phyloP scores from a whole-genome alignment of 2,329 filamentous ascomycete species.

The Samsoniella hepiali region DNA sequence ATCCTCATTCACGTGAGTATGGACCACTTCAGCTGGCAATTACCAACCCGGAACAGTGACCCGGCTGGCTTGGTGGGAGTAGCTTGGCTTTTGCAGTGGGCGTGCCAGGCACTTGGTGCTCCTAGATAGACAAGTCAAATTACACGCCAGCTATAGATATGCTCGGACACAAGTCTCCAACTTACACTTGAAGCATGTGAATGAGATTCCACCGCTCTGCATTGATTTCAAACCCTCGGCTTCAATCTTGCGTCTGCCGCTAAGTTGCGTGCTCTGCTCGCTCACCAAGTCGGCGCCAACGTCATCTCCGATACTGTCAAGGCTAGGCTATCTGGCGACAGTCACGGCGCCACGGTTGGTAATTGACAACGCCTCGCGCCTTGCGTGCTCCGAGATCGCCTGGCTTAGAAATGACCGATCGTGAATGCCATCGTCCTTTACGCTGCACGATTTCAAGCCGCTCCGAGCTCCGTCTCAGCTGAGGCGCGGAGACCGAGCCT shows the following conservation, averaged over 20 bases:
- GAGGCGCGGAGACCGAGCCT: neutral
- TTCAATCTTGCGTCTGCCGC: neutral
- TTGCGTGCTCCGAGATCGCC: slow-evolving; percentile 8
- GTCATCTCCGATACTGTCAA: slow-evolving; percentile 1
- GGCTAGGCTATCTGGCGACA: neutral
- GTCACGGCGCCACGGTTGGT: slow-evolving; percentile 4
- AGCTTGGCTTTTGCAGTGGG: neutral
- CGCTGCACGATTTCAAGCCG: neutral
- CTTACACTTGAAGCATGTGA: neutral
- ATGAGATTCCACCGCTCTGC: neutral
- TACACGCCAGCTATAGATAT: neutral
- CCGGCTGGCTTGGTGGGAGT: neutral
- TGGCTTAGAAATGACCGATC: slow-evolving; percentile 9
- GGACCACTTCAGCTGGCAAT: neutral
- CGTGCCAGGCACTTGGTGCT: neutral
- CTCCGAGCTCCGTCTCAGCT: slow-evolving; percentile 6
- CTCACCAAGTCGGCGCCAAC: neutral
- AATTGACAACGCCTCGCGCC: neutral
- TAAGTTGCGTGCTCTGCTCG: neutral
- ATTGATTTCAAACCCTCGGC: neutral
- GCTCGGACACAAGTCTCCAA: neutral
- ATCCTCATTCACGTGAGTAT: neutral
- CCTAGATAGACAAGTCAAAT: neutral
- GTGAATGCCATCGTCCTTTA: neutral
- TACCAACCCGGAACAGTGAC: neutral